phyloP scores from a whole-genome alignment of 2,329 filamentous ascomycete species.

The Sporothrix sp. region DNA sequence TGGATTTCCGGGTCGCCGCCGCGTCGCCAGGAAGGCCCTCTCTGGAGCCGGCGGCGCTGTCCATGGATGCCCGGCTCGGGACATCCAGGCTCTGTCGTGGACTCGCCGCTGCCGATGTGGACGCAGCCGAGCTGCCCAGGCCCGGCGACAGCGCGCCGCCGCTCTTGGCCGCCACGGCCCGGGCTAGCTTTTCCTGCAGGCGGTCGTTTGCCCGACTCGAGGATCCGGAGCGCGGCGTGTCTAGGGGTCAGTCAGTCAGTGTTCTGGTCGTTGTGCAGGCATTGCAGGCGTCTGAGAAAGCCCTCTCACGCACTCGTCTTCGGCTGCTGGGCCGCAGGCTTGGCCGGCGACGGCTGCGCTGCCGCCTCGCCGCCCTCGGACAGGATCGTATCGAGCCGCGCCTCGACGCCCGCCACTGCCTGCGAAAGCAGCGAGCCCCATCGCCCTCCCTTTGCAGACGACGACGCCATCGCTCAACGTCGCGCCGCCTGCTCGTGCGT shows the following conservation, averaged over 20 bases:
- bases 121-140: conserved; percentile 34
- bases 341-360: conserved; percentile 20
- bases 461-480: conserved; percentile 21
- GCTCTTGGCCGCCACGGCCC: conserved; percentile 69
- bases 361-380: conserved; percentile 58
- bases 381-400: conserved; percentile 81
- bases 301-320: conserved; percentile 27
- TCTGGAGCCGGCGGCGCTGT: conserved; percentile 20
- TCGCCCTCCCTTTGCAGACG: conserved; percentile 45
- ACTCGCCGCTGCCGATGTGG: conserved; percentile 31
- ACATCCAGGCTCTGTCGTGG: conserved; percentile 34
- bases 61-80: conserved; percentile 24
- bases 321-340: conserved; percentile 21
- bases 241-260: conserved; percentile 20
- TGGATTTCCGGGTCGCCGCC: conserved; percentile 8
- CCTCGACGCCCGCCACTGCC: conserved; percentile 89
- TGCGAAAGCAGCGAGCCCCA: conserved; percentile 79
- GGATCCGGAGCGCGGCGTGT: conserved; percentile 53
- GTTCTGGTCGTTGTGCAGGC: too few relatives aligned
- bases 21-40: not conserved
- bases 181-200: conserved; percentile 80
- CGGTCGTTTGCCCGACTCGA: conserved; percentile 62
- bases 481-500: too few relatives aligned
- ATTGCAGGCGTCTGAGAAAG: not conserved
- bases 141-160: conserved; percentile 33